phyloP scores from a whole-genome alignment of 2,329 filamentous ascomycete species.

The Epicoccum sorghinum region DNA sequence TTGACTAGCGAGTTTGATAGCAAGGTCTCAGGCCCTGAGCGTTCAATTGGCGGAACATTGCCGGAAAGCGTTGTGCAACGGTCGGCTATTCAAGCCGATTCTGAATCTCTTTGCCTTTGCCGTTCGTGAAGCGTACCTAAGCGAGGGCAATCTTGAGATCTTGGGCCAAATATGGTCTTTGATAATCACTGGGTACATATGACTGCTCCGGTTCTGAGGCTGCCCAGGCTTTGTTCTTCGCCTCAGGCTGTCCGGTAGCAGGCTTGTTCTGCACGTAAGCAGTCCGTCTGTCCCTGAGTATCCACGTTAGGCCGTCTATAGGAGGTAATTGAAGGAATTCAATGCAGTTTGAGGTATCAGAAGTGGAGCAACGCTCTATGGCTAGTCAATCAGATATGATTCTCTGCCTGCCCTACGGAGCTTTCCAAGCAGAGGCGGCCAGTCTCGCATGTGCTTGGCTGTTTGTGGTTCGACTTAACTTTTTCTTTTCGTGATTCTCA shows the following conservation, averaged over 20 bases:
- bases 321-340: background rate
- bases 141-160: too few species aligned
- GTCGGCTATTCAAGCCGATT: background rate
- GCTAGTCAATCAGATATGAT: background rate
- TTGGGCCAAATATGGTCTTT: conserved; percentile 17
- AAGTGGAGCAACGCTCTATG: background rate
- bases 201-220: background rate
- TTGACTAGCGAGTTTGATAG: background rate
- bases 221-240: background rate
- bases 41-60: background rate
- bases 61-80: background rate
- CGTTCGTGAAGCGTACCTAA: too few species aligned
- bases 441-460: background rate
- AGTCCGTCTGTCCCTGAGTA: background rate
- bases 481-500: too few species aligned
- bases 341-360: background rate
- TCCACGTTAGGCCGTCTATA: background rate
- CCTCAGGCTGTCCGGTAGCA: conserved; percentile 11
- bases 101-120: background rate
- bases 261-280: conserved; percentile 24
- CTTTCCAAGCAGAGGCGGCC: background rate
- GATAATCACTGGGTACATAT: conserved; percentile 23
- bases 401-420: background rate
- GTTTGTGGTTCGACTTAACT: background rate
- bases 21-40: background rate